A percentile compares a stretch with the other conserved stretches of the same genome.
phyloP scores from a whole-genome alignment of 2,329 filamentous ascomycete species.

The Neonectria coccinea region DNA sequence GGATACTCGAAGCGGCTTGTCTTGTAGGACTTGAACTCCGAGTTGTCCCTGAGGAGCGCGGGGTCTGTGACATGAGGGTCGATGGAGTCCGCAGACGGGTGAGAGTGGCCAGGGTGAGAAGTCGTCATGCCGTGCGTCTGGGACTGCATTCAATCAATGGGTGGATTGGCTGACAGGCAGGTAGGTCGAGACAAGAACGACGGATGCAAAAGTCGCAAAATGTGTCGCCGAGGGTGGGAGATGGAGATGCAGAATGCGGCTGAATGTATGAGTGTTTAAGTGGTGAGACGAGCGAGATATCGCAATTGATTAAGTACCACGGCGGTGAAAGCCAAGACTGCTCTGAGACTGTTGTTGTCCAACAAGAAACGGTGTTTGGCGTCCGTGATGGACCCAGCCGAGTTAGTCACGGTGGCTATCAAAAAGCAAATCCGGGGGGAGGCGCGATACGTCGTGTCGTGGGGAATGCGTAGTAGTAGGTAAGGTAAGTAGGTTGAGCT shows the following conservation, averaged over 20 bases:
- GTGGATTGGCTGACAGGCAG: conserved; percentile 8
- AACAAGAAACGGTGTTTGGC: conserved; percentile 20
- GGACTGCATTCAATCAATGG: conserved; percentile 12
- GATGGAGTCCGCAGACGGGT: conserved; percentile 43
- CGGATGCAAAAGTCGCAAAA: background rate
- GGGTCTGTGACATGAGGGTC: conserved; percentile 74
- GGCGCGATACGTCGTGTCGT: conserved; percentile 12
- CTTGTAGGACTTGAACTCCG: conserved; percentile 76
- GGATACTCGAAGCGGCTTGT: conserved; percentile 78
- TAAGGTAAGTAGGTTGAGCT: background rate
- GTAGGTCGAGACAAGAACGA: background rate
- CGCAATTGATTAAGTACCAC: conserved; percentile 25
- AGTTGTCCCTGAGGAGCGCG: conserved; percentile 82
- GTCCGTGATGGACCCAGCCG: conserved; percentile 29
- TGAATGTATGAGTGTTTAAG: conserved; percentile 1
- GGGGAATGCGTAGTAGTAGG: background rate
- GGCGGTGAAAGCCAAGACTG: conserved; percentile 22
- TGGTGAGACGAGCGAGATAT: conserved; percentile 11
- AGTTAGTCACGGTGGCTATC: conserved; percentile 29
- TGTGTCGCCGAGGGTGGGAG: background rate
- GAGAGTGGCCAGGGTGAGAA: conserved; percentile 32
- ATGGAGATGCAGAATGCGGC: background rate
- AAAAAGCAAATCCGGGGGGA: conserved; percentile 31
- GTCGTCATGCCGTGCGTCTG: conserved; percentile 41
- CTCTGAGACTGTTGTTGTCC: conserved; percentile 13